phyloP scores from a whole-genome alignment of 1,139 yeast species.

The Blastobotrys apis region DNA sequence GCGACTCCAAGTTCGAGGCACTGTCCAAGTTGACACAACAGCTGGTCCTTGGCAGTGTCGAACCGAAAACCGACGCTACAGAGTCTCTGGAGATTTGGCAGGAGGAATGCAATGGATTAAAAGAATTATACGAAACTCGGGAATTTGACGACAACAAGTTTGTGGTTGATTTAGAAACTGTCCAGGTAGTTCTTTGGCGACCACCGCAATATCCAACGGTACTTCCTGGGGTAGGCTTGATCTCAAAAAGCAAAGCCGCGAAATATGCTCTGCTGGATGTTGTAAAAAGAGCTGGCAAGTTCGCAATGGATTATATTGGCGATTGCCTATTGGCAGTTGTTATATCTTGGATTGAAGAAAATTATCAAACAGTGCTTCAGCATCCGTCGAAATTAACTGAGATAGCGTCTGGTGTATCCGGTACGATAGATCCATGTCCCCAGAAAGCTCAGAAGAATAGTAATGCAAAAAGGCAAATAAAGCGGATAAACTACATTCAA shows the following conservation, averaged over 20 bases:
- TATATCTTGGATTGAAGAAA: slow-evolving; percentile 70
- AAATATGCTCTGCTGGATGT: slow-evolving; percentile 70
- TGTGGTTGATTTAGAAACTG: slow-evolving; percentile 28
- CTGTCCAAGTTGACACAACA: slow-evolving; percentile 24
- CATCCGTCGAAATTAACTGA: slow-evolving; percentile 69
- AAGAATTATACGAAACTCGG: slow-evolving; percentile 4
- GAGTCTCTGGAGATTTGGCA: slow-evolving; percentile 1
- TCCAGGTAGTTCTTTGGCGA: slow-evolving; percentile 8
- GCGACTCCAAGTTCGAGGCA: slow-evolving; percentile 17
- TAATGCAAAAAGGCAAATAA: background rate
- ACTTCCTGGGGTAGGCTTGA: slow-evolving; percentile 13
- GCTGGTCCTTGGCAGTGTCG: slow-evolving; percentile 31
- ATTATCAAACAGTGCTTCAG: slow-evolving; percentile 52
- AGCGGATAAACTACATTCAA: slow-evolving; percentile 2
- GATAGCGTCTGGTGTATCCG: slow-evolving; percentile 36
- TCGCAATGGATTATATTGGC: slow-evolving; percentile 50
- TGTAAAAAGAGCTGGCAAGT: slow-evolving; percentile 42
- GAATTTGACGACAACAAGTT: slow-evolving; percentile 24
- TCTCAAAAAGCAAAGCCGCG: slow-evolving; percentile 9
- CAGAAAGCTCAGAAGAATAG: background rate
- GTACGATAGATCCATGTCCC: slow-evolving; percentile 22
- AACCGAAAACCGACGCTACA: background rate
- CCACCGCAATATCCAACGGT: slow-evolving; percentile 8
- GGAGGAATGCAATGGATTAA: slow-evolving; percentile 9
- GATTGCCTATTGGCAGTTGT: slow-evolving; percentile 63